These are phyloP conservation scores for Talaromyces ruber DNA, from an alignment of 495 filamentous ascomycete species.

Conservation along the genomic window DNA sequence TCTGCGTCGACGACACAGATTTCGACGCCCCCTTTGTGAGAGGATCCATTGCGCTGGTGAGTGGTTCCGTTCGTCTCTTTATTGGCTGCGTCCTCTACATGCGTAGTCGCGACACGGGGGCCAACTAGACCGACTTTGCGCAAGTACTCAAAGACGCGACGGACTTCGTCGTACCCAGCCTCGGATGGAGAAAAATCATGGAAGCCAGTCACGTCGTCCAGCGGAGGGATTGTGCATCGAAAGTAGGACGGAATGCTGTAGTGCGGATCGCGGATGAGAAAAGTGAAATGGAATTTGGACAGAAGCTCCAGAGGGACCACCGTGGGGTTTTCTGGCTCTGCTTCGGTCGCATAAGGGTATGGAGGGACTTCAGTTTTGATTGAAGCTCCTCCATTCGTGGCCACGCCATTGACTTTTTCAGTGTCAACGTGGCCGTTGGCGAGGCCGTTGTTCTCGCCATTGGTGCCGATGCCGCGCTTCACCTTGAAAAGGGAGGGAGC, in stretches of 20 bases:
- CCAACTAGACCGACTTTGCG: constrained; percentile 51
- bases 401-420: constrained; percentile 16
- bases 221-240: constrained; percentile 89
- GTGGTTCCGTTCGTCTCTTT: constrained; percentile 14
- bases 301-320: constrained; percentile 65
- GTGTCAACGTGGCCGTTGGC: constrained; percentile 18
- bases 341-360: constrained; percentile 48
- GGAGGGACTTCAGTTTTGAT: constrained; percentile 23
- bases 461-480: constrained; percentile 55
- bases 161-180: constrained; percentile 83
- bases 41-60: constrained; percentile 17
- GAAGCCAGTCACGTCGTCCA: constrained; percentile 76
- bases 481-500: constrained; percentile 62
- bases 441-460: constrained; percentile 16
- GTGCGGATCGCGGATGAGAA: constrained; percentile 90
- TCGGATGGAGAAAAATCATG: constrained; percentile 74
- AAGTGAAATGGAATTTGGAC: constrained; percentile 81
- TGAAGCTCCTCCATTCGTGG: constrained; percentile 7
- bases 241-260: constrained; percentile 84
- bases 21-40: constrained; percentile 31
- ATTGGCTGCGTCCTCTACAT: constrained; percentile 16
- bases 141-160: constrained; percentile 78
- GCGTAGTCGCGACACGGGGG: constrained; percentile 42
- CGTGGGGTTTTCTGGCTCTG: constrained; percentile 67
- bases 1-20: constrained; percentile 94